phyloP scores from a whole-genome alignment of 2,329 filamentous ascomycete genomes.

The Albifimbria verrucaria region DNA sequence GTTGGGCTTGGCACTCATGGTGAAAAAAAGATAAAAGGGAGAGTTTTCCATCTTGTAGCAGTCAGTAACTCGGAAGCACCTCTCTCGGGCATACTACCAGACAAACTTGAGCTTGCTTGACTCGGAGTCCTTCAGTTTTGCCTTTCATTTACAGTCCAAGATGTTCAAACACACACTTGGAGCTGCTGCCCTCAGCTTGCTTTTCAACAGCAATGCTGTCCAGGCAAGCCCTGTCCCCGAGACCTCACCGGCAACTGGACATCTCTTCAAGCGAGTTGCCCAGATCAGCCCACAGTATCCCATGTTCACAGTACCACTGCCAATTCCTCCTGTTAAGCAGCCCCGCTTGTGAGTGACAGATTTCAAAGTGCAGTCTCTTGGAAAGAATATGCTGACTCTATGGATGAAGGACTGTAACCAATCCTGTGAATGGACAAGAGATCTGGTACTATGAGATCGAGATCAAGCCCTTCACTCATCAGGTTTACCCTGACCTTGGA shows the following conservation, averaged over 20 bases:
- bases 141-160: not conserved
- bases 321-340: not conserved
- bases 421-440: conserved; percentile 29
- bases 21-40: too few relatives aligned
- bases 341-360: not conserved
- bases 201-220: not conserved
- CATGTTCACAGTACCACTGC: not conserved
- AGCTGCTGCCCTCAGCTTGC: not conserved
- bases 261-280: not conserved
- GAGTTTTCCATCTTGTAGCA: too few relatives aligned
- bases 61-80: too few relatives aligned
- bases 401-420: conserved; percentile 19
- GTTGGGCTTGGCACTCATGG: too few relatives aligned
- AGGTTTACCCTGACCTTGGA: conserved; percentile 32
- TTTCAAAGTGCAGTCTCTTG: not conserved
- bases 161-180: not conserved
- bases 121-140: not conserved
- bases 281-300: not conserved
- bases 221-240: not conserved
- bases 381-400: not conserved
- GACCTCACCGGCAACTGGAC: not conserved
- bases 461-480: conserved; percentile 27
- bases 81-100: not conserved
- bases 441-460: conserved; percentile 34
- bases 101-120: not conserved